Base-by-base conservation (phyloP, 2,329 filamentous ascomycete species). In the Cyphellophora europaea region DNA sequence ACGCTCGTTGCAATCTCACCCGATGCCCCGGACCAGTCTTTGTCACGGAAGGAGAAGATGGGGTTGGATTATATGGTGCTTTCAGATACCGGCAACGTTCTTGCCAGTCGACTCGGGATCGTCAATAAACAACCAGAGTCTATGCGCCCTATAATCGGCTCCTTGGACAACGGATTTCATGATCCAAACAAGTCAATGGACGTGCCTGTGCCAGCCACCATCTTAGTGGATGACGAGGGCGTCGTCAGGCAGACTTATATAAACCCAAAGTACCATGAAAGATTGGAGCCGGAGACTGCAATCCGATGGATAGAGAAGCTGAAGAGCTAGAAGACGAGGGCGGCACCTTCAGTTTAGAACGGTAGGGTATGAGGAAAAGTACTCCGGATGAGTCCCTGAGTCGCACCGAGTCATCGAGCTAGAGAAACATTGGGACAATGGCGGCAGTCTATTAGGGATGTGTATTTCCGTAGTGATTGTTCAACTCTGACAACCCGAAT, bases 1-100 rank as follows among this genome's bases (percentile, higher is more conserved):
- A 60, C 56, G 2, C 50, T 66, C 1, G 58, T 66, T 1, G 62
- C 62, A 19, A 53, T 67, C 38, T 56, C 62, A 1, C 61, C 62
- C 1, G 58, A 65, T 39, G 52, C 64, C 11, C 62, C 63, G 2
- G 51, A 63, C 41, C 44, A 49, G 2, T 55, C 56, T 4, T 47
- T 66, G 27, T 53, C 49, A 5, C 59, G 50, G 4, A 43, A 47
- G 4, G 59, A 65, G 48, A 66, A 66, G 52, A 51, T 61, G 19
- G 55, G 51, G 5, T 48, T 67, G 10, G 47, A 54, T 37, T 66
- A 63, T 34, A 47, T 53, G 1, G 63, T 66, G 2, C 50, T 66
- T 4, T 59, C 59, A 2, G 63, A 66, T 38, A 43, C 53, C 2
- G 54, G 52, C 3, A 59, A 61, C 36, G 44, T 45, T 15, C 45